Base-by-base conservation (phyloP, 179 eudicot species). In the Silene coronaria region DNA sequence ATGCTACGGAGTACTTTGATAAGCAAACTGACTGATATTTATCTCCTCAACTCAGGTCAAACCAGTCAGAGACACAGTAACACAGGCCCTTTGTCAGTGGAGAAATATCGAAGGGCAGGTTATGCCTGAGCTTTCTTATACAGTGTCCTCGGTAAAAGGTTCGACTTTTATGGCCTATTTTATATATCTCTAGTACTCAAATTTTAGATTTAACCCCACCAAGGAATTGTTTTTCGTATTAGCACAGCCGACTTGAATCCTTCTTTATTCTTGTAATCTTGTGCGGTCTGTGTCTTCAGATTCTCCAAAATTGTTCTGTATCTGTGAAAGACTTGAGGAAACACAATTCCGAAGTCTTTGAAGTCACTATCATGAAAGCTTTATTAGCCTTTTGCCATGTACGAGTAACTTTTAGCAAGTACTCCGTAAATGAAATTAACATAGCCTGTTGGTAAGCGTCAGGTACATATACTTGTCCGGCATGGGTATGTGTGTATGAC, bases 31-130 rank as follows among this genome's bases (percentile, higher is more conserved):
- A 51, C 36, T 58, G 17, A 67, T 73, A 30, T 13, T 77, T 80
- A 30, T 70, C 67, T 57, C 28, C 68, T 51, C 23, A 55, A 72
- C 82, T 51, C 83, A 93, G 98, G 93, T 93, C 60, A 93, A 93
- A 85, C 98, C 98, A 65, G 98, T 91, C 58, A 83, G 98, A 83
- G 98, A 93, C 71, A 78, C 92, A 60, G 87, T 92, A 69, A 67
- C 80, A 64, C 96, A 91, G 60, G 91, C 96, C 69, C 84, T 93
- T 34, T 83, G 82, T 72, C 83, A 87, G 72, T 93, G 98, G 98
- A 91, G 63, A 88, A 87, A 81, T 69, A 79, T 89, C 72, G 89
- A 83, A 67, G 88, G 86, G 45, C 79, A 87, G 66, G 86, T 82
- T 79, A 75, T 74, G 32, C 84, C 91, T 23, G 90, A 89, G 80